Percentiles rank a stretch among this genome's conserved stretches.
These are phyloP conservation scores for Emydomyces testavorans DNA, from an alignment of 2,329 filamentous ascomycete species.

Conservation along the genomic window DNA sequence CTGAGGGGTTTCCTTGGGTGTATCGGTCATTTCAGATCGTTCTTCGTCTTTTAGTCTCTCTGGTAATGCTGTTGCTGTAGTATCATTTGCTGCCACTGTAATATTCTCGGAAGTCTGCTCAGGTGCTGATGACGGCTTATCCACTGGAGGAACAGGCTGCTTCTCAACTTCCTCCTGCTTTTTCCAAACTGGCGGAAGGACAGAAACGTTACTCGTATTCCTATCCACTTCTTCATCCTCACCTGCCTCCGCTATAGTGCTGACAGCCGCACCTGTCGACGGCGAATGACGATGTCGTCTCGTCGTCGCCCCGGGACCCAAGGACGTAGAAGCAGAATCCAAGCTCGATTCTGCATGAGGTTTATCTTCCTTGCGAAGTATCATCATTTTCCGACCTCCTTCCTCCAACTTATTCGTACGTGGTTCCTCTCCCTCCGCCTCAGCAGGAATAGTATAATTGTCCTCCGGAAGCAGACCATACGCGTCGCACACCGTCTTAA, in stretches of 20 bases:
- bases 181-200: neutral
- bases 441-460: slow-evolving; percentile 88
- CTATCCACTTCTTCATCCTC: slow-evolving; percentile 33
- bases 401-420: slow-evolving; percentile 11
- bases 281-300: slow-evolving; percentile 57
- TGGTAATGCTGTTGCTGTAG: neutral
- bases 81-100: neutral
- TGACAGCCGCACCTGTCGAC: slow-evolving; percentile 60
- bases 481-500: slow-evolving; percentile 91
- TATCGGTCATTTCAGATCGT: neutral
- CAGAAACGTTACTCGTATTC: neutral
- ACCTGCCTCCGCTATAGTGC: slow-evolving; percentile 55
- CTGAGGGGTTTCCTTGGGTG: neutral
- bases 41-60: neutral
- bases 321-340: slow-evolving; percentile 34
- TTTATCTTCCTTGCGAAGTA: slow-evolving; percentile 34
- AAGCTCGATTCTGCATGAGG: slow-evolving; percentile 22
- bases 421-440: slow-evolving; percentile 59
- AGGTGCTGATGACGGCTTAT: neutral
- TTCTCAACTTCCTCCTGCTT: neutral
- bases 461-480: slow-evolving; percentile 83
- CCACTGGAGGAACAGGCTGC: neutral
- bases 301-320: slow-evolving; percentile 53
- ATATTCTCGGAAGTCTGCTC: neutral
- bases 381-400: slow-evolving; percentile 18